Evolutionary conservation across 2,329 filamentous ascomycete genomes (phyloP).

Genomic region (Alternaria dauci): DNA sequence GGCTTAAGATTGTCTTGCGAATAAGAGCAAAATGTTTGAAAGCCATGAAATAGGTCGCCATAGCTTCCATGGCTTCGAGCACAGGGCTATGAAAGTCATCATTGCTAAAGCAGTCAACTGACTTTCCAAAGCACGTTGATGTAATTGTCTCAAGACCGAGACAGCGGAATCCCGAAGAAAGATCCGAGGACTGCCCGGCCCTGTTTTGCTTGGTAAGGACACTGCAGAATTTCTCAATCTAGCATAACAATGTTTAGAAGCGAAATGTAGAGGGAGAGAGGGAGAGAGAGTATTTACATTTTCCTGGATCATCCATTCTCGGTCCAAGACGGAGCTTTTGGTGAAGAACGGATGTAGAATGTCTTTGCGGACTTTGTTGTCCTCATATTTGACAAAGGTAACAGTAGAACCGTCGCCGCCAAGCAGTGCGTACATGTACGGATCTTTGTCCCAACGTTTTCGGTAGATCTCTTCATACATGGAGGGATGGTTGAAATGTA

Average conservation of each 20-base stretch:
- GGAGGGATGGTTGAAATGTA: conserved; percentile 1
- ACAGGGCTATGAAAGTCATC: not conserved
- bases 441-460: not conserved
- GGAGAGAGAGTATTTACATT: not conserved
- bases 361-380: not conserved
- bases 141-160: not conserved
- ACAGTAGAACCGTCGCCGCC: not conserved
- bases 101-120: not conserved
- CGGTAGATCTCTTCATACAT: conserved; percentile 1
- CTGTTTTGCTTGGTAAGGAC: not conserved
- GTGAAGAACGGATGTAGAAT: not conserved
- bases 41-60: not conserved
- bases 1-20: not conserved
- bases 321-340: not conserved
- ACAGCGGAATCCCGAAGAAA: not conserved
- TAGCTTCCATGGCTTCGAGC: not conserved
- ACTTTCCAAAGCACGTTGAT: conserved; percentile 1
- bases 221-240: not conserved
- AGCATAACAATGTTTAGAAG: not conserved
- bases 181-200: not conserved
- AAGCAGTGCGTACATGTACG: not conserved
- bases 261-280: not conserved
- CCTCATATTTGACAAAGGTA: not conserved
- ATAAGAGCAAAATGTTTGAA: not conserved
- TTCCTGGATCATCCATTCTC: not conserved